A percentile compares a stretch with the other conserved stretches of the same genome.
Evolutionary conservation across 2,329 filamentous ascomycete species (phyloP).

Genomic region (Fusarium tanahbumbuense): DNA sequence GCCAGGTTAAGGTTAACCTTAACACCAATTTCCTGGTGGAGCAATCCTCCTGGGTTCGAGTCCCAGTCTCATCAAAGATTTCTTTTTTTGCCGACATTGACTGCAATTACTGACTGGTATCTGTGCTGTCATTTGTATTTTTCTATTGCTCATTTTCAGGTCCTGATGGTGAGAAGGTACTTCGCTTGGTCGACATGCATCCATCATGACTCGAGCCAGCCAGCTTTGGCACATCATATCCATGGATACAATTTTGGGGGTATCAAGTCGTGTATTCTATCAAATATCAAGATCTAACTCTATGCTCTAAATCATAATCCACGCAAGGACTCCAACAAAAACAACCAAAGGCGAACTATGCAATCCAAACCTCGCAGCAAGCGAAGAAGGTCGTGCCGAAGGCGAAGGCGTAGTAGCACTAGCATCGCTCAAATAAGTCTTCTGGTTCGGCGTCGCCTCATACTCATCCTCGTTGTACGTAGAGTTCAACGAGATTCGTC

Average conservation of each 20-base stretch:
- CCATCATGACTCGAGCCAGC: too few species aligned
- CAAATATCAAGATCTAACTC: background rate
- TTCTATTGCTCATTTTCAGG: too few species aligned
- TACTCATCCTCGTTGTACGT: conserved; percentile 71
- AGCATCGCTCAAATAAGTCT: conserved; percentile 36
- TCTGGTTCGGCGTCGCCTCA: conserved; percentile 55
- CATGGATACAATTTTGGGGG: background rate
- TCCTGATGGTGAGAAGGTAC: too few species aligned
- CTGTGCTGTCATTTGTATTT: too few species aligned
- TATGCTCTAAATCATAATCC: conserved; percentile 7
- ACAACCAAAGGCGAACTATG: background rate
- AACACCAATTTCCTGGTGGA: conserved; percentile 34
- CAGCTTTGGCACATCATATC: too few species aligned
- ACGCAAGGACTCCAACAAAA: background rate
- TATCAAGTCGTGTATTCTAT: background rate
- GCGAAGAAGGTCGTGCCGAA: background rate
- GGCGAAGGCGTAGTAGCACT: background rate
- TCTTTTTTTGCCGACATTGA: background rate
- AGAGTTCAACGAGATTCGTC: conserved; percentile 65
- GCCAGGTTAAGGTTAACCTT: conserved; percentile 36
- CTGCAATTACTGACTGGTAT: too few species aligned
- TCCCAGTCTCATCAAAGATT: conserved; percentile 30
- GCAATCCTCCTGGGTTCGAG: conserved; percentile 36
- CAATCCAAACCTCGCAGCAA: background rate
- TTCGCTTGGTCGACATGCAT: too few species aligned